Conservation (phyloP, 2,329 filamentous ascomycete genomes). For the Ophiostoma piceae region DNA sequence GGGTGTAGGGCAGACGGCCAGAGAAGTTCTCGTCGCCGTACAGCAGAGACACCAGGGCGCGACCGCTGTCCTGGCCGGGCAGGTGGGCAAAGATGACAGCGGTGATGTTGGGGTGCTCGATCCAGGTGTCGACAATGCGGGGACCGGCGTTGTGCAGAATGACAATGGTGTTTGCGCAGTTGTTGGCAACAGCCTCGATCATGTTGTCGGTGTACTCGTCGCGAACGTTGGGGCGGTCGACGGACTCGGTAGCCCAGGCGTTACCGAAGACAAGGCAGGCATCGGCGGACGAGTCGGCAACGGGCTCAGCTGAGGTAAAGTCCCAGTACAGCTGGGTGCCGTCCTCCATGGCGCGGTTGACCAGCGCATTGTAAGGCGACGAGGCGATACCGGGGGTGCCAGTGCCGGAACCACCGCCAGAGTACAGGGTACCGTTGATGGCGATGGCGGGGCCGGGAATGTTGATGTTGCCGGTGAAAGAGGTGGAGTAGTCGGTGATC, state of each 20-base stretch:
- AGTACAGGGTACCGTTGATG: slow-evolving; percentile 40
- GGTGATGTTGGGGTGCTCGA: slow-evolving; percentile 59
- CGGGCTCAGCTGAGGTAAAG: slow-evolving; percentile 45
- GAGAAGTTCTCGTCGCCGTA: slow-evolving; percentile 54
- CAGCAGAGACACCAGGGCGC: slow-evolving; percentile 49
- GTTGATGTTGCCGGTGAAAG: background rate
- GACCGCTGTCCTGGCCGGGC: slow-evolving; percentile 58
- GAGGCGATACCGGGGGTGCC: slow-evolving; percentile 40
- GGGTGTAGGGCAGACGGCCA: slow-evolving; percentile 56
- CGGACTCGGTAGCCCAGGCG: slow-evolving; percentile 65
- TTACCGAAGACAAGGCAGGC: slow-evolving; percentile 65
- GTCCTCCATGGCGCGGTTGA: slow-evolving; percentile 48
- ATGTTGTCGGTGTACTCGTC: slow-evolving; percentile 61
- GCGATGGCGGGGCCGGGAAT: slow-evolving; percentile 30
- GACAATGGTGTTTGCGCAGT: slow-evolving; percentile 59
- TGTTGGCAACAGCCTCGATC: slow-evolving; percentile 51
- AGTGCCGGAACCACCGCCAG: slow-evolving; percentile 37
- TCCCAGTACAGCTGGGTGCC: slow-evolving; percentile 57
- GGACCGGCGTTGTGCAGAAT: slow-evolving; percentile 59
- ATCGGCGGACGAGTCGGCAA: slow-evolving; percentile 46
- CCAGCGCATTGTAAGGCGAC: slow-evolving; percentile 52
- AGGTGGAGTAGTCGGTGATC: background rate
- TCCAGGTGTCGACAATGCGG: slow-evolving; percentile 55
- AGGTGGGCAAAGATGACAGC: slow-evolving; percentile 59
- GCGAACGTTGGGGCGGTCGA: slow-evolving; percentile 53